Evolutionary conservation across 2,329 filamentous ascomycete species (phyloP), one percentile per base, ranked within the genome.

Genomic region (Dothistroma pini): DNA sequence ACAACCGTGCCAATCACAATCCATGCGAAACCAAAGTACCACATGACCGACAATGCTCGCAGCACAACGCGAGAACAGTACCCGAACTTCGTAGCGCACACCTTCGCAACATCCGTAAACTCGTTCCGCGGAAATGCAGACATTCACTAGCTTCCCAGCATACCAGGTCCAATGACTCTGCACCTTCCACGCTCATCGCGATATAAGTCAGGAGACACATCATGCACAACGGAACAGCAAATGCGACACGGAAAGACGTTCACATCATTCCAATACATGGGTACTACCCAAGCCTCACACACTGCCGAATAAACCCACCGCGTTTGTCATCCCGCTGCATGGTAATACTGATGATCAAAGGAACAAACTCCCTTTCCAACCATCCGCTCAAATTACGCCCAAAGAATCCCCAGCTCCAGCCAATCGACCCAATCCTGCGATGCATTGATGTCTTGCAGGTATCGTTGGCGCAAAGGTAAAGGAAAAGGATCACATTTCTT

Each of bases 371-470:
- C 41, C 35, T 12, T 10, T 44, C 41, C 41, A n/a, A 44, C n/a
- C 14, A 29, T 51, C 48, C 48, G 29, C 48, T 51, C 21, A 31
- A 31, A 29, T 29, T 51, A 51, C 48, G 48, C 48, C 48, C 22
- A 29, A 25, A 25, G 19, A 29, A 2, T 44, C 51, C 51, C 41
- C 14, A 44, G 41, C 41, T 44, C 41, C 34, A 49, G 29, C 35
- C 38, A 47, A 35, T 53, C 31, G 22, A 53, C n/a, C 31, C 51
- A n/a, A 21, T 35, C 51, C 8, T 29, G 51, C 31, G 31, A 34
- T 53, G 51, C 51, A 53, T 53, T 11, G n/a, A 32, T 29, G 5
- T 29, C 25, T 35, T 53, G 31, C 51, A 53, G 51, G 51, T 53
- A 53, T 53, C 51, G 31, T 53, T 53, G 25, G 31, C 31, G 21